Base-by-base conservation (phyloP, 2,329 filamentous ascomycete species). In the Colletotrichum sp. region DNA sequence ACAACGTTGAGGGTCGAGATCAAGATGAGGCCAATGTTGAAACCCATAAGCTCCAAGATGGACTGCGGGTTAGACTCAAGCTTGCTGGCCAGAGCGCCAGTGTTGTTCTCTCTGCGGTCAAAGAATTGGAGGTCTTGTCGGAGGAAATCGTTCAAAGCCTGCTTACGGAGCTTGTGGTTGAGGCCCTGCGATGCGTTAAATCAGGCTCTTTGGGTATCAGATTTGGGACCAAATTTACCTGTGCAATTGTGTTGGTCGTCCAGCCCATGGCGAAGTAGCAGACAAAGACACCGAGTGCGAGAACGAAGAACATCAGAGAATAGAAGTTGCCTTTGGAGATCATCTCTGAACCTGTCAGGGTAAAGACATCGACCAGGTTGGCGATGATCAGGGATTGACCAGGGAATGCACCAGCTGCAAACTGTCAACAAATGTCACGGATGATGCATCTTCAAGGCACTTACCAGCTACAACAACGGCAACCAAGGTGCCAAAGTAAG, bases 281-380 rank as follows among this genome's bases (percentile, higher is more conserved):
- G 1, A 89, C 62, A 1, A 88, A 81, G n/a, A 84, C 83, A 4
- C 84, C 88, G 5, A 84, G 82, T 5, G 89, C 88, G 48, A 89
- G 78, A 2, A 90, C 84, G 60, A 90, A 86, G 76, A 91, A 91
- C 89, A 91, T 91, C 67, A 86, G 82, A 0, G 89, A 86, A 81
- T 85, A 91, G 78, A 91, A 91, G 78, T 91, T 86, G 10, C 88
- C 89, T 1, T 80, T 79, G 3, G 81, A 75, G 8, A 80, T 80
- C 82, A 86, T 83, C 6, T 76, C 80, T 2, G 82, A 77, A 3
- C 82, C 81, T 7, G 79, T 78, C 3, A 84, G 73, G 3, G 80
- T 83, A 71, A 88, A 88, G 8, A 87, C 84, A 8, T 87, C 82
- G 61, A 87, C 84, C 16, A 87, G 82, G 61, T 82, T 82, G 13